Percentiles rank a stretch among this genome's conserved stretches.
Evolutionary conservation across 805 yeast species (phyloP).

Genomic region (Candida sithepensis): DNA sequence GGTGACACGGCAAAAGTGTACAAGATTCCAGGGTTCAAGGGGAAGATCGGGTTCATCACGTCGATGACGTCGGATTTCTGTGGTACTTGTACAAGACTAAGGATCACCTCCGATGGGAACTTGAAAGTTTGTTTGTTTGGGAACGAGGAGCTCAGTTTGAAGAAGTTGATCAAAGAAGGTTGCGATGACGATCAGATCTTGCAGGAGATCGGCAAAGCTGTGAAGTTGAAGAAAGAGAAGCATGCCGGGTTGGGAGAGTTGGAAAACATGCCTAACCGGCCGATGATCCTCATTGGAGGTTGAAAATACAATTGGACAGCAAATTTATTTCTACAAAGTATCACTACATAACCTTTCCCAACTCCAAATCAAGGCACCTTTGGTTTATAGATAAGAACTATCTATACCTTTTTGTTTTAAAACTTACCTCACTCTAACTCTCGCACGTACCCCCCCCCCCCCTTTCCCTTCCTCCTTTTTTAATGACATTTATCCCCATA

Average conservation of each 20-base stretch:
- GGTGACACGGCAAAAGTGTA: conserved; percentile 53
- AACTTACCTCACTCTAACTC: no score
- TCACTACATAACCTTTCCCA: no score
- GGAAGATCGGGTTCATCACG: conserved; percentile 49
- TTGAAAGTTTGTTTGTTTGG: conserved; percentile 54
- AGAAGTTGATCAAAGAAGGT: conserved; percentile 40
- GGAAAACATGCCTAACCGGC: conserved; percentile 45
- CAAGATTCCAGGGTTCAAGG: conserved; percentile 39
- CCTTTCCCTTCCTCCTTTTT: no score
- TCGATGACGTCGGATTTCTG: conserved; percentile 56
- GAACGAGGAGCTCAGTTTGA: conserved; percentile 44
- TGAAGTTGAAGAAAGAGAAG: conserved; percentile 42
- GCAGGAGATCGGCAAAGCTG: conserved; percentile 41
- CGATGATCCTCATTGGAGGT: conserved; percentile 58
- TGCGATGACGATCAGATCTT: conserved; percentile 35
- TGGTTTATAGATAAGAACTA: no score
- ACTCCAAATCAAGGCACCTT: no score
- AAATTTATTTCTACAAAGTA: neutral
- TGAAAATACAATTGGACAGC: conserved; percentile 17
- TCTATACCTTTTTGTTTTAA: no score
- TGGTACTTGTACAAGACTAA: conserved; percentile 46
- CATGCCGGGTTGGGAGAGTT: conserved; percentile 50
- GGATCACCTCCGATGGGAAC: conserved; percentile 52
- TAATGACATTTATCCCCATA: no score
- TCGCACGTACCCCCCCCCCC: no score